A percentile compares a stretch with the other conserved stretches of the same genome.
Conservation (phyloP, 768 basidiomycete species). For the Hericium erinaceus region DNA sequence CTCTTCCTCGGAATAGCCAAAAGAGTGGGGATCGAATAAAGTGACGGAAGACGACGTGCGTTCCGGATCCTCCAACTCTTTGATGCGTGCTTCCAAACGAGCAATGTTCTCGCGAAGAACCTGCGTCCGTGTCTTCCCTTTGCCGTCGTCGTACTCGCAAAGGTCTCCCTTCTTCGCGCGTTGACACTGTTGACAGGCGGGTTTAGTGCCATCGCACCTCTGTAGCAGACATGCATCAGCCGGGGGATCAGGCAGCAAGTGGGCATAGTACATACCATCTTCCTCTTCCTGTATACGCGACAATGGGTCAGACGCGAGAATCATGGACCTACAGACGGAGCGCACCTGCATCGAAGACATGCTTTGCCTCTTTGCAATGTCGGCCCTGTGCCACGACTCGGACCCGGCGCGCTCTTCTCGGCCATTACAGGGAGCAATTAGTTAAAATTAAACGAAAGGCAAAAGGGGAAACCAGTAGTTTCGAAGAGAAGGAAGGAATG, state of each 20-base stretch:
- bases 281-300: slow-evolving; percentile 10
- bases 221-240: slow-evolving; percentile 18
- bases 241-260: background rate
- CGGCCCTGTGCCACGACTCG: slow-evolving; percentile 9
- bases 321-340: background rate
- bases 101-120: slow-evolving; percentile 69
- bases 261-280: slow-evolving; percentile 8
- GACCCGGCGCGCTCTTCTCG: slow-evolving; percentile 9
- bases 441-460: slow-evolving; percentile 11
- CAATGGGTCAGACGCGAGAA: background rate
- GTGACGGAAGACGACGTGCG: slow-evolving; percentile 59
- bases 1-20: slow-evolving; percentile 21
- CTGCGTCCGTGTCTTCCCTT: slow-evolving; percentile 76
- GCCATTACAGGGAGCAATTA: slow-evolving; percentile 13
- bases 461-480: slow-evolving; percentile 2
- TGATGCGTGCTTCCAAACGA: slow-evolving; percentile 60
- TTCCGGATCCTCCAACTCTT: slow-evolving; percentile 70
- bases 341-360: slow-evolving; percentile 16
- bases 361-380: slow-evolving; percentile 16
- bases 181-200: slow-evolving; percentile 69
- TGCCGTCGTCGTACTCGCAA: slow-evolving; percentile 81
- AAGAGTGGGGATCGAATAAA: slow-evolving; percentile 58
- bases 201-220: slow-evolving; percentile 74
- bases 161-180: slow-evolving; percentile 67
- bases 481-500: background rate